Percentiles rank a stretch among this genome's conserved stretches.
Conservation (phyloP, 2,329 filamentous ascomycete genomes). For the Paraphoma sp. region DNA sequence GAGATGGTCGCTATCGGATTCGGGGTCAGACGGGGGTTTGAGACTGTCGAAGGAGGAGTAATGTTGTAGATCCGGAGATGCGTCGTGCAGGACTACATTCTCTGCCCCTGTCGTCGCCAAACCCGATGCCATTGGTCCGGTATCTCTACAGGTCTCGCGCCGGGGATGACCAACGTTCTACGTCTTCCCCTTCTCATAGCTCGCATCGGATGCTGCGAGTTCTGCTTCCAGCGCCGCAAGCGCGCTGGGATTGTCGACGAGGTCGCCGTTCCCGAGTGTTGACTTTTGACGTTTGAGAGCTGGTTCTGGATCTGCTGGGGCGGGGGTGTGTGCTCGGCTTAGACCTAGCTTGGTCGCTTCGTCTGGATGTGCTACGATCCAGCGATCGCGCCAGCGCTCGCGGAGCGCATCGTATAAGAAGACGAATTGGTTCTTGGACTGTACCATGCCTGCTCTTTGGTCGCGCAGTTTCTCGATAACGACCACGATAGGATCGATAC, state of each 20-base stretch:
- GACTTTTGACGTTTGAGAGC: slow-evolving; percentile 39
- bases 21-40: not conserved
- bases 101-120: too few relatives aligned
- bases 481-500: slow-evolving; percentile 74
- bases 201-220: slow-evolving; percentile 34
- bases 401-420: slow-evolving; percentile 90
- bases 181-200: slow-evolving; percentile 37
- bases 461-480: slow-evolving; percentile 82
- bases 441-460: slow-evolving; percentile 95
- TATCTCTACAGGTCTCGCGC: not conserved
- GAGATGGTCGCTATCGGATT: not conserved
- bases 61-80: not conserved
- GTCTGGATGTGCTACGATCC: slow-evolving; percentile 36
- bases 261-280: slow-evolving; percentile 19
- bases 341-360: slow-evolving; percentile 37
- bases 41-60: not conserved
- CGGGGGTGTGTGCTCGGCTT: not conserved
- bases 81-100: not conserved
- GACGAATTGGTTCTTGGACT: slow-evolving; percentile 80
- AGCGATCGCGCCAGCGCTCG: slow-evolving; percentile 71
- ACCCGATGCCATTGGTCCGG: too few relatives aligned
- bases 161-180: slow-evolving; percentile 4
- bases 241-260: not conserved
- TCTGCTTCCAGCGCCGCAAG: slow-evolving; percentile 43
- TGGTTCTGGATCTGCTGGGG: slow-evolving; percentile 20